Evolutionary conservation across 345 rosid genomes (phyloP), one percentile per base, ranked within the genome.

Genomic region (Melaleuca quinquenervia): DNA sequence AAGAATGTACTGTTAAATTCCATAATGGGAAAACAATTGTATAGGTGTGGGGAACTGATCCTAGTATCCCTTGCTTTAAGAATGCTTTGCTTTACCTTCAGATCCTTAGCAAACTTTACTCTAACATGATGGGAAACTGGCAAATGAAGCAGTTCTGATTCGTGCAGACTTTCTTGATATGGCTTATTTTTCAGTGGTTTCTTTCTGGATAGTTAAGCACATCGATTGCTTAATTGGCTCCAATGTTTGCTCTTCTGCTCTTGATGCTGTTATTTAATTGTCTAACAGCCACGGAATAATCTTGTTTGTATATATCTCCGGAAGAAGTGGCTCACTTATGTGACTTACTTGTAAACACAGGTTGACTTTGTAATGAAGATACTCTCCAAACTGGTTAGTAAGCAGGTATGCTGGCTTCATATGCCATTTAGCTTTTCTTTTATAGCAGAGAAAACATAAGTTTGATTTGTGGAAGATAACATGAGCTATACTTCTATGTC

Each of bases 321-420:
- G 48, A 70, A 70, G 80, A 36, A 70, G 45, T 6, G 70, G 70
- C 45, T 60, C 11, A 41, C 51, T 84, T 26, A 21, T 62, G 55
- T 27, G 48, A 56, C 60, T 27, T 32, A 48, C 48, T 36, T 70
- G 48, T 70, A 41, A 41, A 70, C 80, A 8, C 91, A 97, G 98
- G 98, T 97, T 89, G 98, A 96, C 91, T 97, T 97, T 90, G 98
- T 96, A 60, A 97, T 97, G 99, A 98, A 94, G 90, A 91, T 97
- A 85, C 94, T 96, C 82, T 95, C 98, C 87, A 97, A 95, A 93
- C 96, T 96, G 87, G 98, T 97, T 74, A 93, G 87, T 70, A 95
- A 92, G 91, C 98, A 97, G 98, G 99, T 97, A 89, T 85, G 88
- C 55, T 54, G 29, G 64, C 82, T 36, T 84, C 16, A n/a, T 83